These are phyloP conservation scores for Tuber brumale DNA, from an alignment of 495 filamentous ascomycete genomes.

Conservation along the genomic window DNA sequence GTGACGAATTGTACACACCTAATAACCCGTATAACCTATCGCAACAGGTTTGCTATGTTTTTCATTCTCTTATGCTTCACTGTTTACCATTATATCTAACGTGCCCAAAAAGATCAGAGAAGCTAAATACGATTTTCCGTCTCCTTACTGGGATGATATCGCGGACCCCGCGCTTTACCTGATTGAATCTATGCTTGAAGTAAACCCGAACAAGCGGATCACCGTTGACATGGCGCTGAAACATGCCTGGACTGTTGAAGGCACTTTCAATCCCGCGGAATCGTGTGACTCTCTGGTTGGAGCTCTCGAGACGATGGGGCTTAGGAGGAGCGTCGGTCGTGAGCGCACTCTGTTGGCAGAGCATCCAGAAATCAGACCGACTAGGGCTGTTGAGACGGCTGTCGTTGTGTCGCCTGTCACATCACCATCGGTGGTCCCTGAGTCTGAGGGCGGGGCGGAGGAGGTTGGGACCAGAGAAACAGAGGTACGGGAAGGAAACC, in stretches of 20 bases:
- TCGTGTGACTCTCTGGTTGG: conserved; percentile 90
- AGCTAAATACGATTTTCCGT: conserved; percentile 88
- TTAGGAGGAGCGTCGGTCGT: conserved; percentile 69
- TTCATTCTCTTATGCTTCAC: too few relatives aligned
- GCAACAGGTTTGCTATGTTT: conserved; percentile 47
- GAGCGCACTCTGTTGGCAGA: conserved; percentile 74
- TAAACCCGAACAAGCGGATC: conserved; percentile 73
- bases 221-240: conserved; percentile 84
- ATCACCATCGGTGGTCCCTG: neutral
- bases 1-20: conserved; percentile 72
- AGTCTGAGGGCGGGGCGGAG: conserved; percentile 10
- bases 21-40: conserved; percentile 80
- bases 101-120: conserved; percentile 61
- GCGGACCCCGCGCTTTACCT: conserved; percentile 84
- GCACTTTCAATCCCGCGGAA: conserved; percentile 56
- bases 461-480: conserved; percentile 57
- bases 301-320: conserved; percentile 71
- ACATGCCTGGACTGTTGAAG: conserved; percentile 77
- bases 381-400: conserved; percentile 33
- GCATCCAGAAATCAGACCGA: conserved; percentile 52
- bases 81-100: neutral
- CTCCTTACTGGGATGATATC: conserved; percentile 94
- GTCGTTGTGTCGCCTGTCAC: neutral
- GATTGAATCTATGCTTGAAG: conserved; percentile 90
- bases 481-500: conserved; percentile 54